Base-by-base conservation (phyloP, 2,329 filamentous ascomycete species). In the Aspergillus udagawae region DNA sequence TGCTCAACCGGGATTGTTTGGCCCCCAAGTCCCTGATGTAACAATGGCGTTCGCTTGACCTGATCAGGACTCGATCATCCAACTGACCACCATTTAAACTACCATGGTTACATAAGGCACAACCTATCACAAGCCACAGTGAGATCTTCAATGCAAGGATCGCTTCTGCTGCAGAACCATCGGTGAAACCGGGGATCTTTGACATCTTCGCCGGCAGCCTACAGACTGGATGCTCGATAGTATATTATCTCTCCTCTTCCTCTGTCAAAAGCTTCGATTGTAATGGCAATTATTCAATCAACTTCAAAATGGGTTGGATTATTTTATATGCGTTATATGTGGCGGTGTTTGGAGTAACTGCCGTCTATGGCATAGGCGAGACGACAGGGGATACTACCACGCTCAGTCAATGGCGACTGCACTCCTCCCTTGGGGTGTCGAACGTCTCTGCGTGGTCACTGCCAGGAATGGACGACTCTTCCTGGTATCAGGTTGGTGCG, bases 401-500 rank as follows among this genome's bases (percentile, higher is more conserved):
- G 32, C 32, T 62, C 23, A 66, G 75, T 17, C 66, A 71, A 58
- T 85, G 83, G 82, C 71, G 80, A 56, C 63, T 85, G 20, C 77
- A 81, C 55, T 82, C 81, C 0, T 70, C 77, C 0, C 71, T 76
- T 38, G 68, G 71, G 4, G 68, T 71, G 1, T 65, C 64, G 12
- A 67, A 79, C 53, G 62, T 80, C 12, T 58, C 66, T 3, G 59
- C 60, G 0, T 65, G 83, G 41, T 83, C 82, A 0, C 62, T 61
- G 17, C 67, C 77, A 0, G 78, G 79, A 0, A 59, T 77, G 5
- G 72, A 85, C 60, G 78, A 78, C 0, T 76, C 77, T 0, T 72
- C 74, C 49, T 86, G 84, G 84, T 70, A 83, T 61, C 77, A 77
- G 10, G 72, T 82, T 41, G 67, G 75, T 5, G 74, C 82, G 0